Conservation (phyloP, 1,139 yeast genomes). For the Meyerozyma athensensis region DNA sequence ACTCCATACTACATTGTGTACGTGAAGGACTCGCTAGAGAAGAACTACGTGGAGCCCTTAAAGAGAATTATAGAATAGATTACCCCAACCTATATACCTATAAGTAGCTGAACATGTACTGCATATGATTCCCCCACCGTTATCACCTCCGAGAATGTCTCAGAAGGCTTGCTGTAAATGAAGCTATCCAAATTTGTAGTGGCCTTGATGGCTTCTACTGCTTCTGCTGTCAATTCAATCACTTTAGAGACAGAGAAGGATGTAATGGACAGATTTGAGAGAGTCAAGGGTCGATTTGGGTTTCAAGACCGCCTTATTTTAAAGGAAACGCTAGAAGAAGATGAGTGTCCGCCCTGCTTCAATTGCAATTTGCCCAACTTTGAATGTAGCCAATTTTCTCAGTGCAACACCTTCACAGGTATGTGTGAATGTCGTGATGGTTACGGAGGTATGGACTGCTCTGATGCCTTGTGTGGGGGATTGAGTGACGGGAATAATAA, state of each 20-base stretch:
- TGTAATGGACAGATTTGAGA: conserved; percentile 1
- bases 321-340: conserved; percentile 19
- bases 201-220: background rate
- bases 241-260: conserved; percentile 1
- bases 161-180: conserved; percentile 1
- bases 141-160: background rate
- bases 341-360: conserved; percentile 79
- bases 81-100: background rate
- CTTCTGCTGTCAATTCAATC: background rate
- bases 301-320: conserved; percentile 1
- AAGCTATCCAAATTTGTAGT: background rate
- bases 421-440: conserved; percentile 90
- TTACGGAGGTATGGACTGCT: conserved; percentile 90
- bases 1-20: conserved; percentile 92
- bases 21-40: conserved; percentile 59
- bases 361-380: conserved; percentile 91
- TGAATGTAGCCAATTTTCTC: conserved; percentile 83
- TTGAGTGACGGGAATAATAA: conserved; percentile 58
- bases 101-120: background rate
- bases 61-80: conserved; percentile 36
- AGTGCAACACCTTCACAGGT: conserved; percentile 83
- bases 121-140: background rate
- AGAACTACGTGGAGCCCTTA: conserved; percentile 64
- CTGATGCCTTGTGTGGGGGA: conserved; percentile 85
- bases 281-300: background rate